Evolutionary conservation across 139 green algal genomes (phyloP).

Genomic region (Coelastrella sp.): DNA sequence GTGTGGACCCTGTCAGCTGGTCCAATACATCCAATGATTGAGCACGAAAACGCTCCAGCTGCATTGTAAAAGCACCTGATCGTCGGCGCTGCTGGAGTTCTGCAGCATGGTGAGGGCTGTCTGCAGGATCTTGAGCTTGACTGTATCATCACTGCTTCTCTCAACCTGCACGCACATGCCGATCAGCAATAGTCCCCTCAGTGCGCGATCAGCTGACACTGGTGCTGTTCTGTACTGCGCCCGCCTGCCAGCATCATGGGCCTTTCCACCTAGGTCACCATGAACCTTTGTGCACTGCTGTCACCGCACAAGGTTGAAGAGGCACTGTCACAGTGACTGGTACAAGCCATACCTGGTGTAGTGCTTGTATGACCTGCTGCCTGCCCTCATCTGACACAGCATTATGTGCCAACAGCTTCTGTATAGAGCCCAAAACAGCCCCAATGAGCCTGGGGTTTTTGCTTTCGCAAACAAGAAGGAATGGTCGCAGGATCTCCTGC

Average conservation of each 20-base stretch:
- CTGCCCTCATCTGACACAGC: slow-evolving; percentile 68
- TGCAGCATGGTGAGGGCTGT: slow-evolving; percentile 87
- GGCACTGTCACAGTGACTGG: no score
- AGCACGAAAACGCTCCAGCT: no score
- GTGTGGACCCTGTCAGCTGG: no score
- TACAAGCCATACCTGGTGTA: slow-evolving; percentile 80
- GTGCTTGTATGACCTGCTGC: slow-evolving; percentile 62
- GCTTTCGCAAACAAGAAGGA: slow-evolving; percentile 82
- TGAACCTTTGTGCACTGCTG: no score
- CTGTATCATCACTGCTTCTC: slow-evolving; percentile 75
- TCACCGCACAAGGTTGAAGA: no score
- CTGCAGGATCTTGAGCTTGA: slow-evolving; percentile 90
- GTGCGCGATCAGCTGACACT: not conserved
- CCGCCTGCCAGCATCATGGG: no score
- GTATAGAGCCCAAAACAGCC: slow-evolving; percentile 74
- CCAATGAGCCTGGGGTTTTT: slow-evolving; percentile 76
- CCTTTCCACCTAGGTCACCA: no score
- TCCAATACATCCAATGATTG: no score
- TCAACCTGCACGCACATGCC: slow-evolving; percentile 61
- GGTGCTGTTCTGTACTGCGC: not conserved
- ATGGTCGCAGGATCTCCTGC: slow-evolving; percentile 87
- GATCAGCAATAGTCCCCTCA: not conserved
- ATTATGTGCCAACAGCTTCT: slow-evolving; percentile 88
- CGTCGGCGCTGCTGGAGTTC: slow-evolving; percentile 53
- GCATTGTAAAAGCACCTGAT: slow-evolving; percentile 39